Conservation (phyloP, 768 basidiomycete species). For the Serendipita sp. region DNA sequence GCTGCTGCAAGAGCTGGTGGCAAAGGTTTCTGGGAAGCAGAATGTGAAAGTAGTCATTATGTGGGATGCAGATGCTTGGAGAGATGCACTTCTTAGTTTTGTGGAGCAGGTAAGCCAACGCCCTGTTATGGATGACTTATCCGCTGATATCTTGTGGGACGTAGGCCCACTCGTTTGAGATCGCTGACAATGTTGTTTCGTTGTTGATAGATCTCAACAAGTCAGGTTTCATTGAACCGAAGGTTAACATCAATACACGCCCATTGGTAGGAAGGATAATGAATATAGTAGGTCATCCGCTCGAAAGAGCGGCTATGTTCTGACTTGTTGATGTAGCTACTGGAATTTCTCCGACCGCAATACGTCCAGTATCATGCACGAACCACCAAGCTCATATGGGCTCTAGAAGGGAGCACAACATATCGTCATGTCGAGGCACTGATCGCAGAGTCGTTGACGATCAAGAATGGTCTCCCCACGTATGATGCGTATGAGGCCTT, state of each 20-base stretch:
- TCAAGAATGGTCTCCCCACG: conserved; percentile 29
- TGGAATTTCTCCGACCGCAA: conserved; percentile 55
- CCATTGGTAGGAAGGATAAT: conserved; percentile 43
- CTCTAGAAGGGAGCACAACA: conserved; percentile 39
- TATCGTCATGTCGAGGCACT: conserved; percentile 58
- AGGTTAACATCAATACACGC: conserved; percentile 38
- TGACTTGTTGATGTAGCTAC: conserved; percentile 28
- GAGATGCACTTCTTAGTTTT: conserved; percentile 33
- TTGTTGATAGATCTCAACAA: conserved; percentile 40
- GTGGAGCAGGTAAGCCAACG: conserved; percentile 34
- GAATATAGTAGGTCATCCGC: conserved; percentile 23
- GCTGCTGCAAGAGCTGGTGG: conserved; percentile 35
- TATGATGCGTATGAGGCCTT: conserved; percentile 68
- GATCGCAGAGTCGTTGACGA: conserved; percentile 53
- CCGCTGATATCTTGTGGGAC: background rate
- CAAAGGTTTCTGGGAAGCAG: conserved; percentile 22
- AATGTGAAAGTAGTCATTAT: conserved; percentile 22
- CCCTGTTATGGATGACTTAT: background rate
- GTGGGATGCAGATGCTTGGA: conserved; percentile 57
- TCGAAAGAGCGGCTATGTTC: background rate
- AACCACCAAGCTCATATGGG: conserved; percentile 70
- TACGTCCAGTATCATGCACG: conserved; percentile 63
- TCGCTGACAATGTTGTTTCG: conserved; percentile 47
- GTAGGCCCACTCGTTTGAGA: conserved; percentile 47
- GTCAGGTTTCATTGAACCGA: conserved; percentile 33